Evolutionary conservation across 2,329 filamentous ascomycete genomes (phyloP), one percentile per base, ranked within the genome.

Genomic region (Helotiales sp.): DNA sequence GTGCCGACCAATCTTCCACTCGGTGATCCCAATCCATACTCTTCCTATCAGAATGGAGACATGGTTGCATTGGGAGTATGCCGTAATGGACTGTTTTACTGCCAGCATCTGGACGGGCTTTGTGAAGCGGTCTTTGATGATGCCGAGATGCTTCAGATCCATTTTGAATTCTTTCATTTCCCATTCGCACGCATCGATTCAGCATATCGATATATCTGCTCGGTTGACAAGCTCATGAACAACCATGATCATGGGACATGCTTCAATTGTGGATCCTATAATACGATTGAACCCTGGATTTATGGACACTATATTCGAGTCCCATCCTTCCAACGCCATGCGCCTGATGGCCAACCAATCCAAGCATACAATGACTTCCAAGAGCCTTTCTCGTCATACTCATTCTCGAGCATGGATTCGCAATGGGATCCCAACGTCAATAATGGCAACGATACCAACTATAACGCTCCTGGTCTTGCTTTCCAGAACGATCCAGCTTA

Each of bases 91-190:
- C 44, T 42, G 13, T 70, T 57, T 42, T 50, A 54, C 7, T 68
- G 64, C 25, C 53, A 61, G 38, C 63, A 65, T 40, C 48, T 66
- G 19, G 57, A 55, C 12, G 61, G 59, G 13, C 30, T 54, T 6
- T 69, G 67, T 44, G 29, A 47, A 10, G 48, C 64, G n/a, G 42
- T 2, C 19, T 68, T 67, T 44, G 10, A 38, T 6, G 46, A 52
- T 13, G 36, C 44, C 5, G 66, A 67, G 13, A 55, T 58, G 4
- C 30, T 70, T 7, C 60, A 67, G 52, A 15, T 17, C 8, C 68
- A 70, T 56, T 70, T 70, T 42, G 66, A 66, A 31, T 7, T 19
- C 1, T 19, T 31, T 1, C 68, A 70, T 50, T 69, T 70, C 30
- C 27, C 55, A 3, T 69, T 65, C 34, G 64, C 55, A n/a, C 63